phyloP scores from a whole-genome alignment of 192 early-diverging fungal genomes.

The Dissophora ornata region DNA sequence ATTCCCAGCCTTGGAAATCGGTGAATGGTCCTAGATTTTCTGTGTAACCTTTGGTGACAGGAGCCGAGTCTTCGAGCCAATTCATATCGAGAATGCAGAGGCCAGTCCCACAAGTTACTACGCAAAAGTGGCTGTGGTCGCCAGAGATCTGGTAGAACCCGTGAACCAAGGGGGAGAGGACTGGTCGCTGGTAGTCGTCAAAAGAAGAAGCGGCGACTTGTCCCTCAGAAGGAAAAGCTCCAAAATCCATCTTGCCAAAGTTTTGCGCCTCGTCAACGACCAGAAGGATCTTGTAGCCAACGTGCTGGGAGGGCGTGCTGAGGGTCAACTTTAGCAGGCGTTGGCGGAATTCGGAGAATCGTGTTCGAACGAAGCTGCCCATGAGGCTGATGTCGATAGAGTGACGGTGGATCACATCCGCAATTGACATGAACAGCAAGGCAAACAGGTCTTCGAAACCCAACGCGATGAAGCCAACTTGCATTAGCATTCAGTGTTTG shows the following conservation, averaged over 20 bases:
- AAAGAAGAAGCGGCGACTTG: conserved; percentile 1
- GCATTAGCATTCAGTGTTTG: conserved; percentile 31
- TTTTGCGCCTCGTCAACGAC: conserved; percentile 47
- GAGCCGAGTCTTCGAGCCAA: conserved; percentile 33
- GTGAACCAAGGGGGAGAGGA: conserved; percentile 31
- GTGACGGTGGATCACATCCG: not conserved
- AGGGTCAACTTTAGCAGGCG: conserved; percentile 17
- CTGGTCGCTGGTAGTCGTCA: conserved; percentile 12
- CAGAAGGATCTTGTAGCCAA: conserved; percentile 27
- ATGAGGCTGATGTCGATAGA: conserved; percentile 1
- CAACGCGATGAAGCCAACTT: conserved; percentile 7
- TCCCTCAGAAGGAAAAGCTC: conserved; percentile 10
- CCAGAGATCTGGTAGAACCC: conserved; percentile 20
- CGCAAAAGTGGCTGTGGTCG: conserved; percentile 2
- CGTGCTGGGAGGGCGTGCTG: conserved; percentile 9
- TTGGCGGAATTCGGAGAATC: conserved; percentile 21
- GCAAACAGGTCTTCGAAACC: conserved; percentile 29
- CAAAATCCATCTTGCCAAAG: conserved; percentile 22
- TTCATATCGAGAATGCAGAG: conserved; percentile 28
- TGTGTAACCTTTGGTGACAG: conserved; percentile 14
- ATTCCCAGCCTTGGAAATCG: conserved; percentile 36
- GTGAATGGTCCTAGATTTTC: conserved; percentile 25
- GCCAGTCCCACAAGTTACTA: conserved; percentile 30
- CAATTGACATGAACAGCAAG: conserved; percentile 13
- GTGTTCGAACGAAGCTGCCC: not conserved